A percentile compares a stretch with the other conserved stretches of the same genome.
Evolutionary conservation across 1,139 yeast genomes (phyloP).

Genomic region (Diutina scorzettiae): DNA sequence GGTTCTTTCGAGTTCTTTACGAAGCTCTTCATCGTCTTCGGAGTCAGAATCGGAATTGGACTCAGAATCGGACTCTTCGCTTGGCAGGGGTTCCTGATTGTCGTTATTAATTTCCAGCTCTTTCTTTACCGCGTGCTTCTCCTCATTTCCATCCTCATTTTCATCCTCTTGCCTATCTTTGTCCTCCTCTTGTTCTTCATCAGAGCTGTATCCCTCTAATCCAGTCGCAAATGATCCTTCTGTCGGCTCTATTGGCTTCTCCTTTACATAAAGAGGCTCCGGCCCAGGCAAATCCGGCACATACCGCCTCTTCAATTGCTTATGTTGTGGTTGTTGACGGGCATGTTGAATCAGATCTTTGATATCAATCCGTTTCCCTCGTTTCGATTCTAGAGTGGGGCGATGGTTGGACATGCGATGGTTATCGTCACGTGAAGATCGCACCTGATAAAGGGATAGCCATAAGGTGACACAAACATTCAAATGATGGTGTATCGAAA

Average conservation of each 20-base stretch:
- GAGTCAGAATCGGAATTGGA: not conserved
- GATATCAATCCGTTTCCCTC: not conserved
- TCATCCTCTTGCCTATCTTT: not conserved
- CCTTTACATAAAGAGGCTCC: not conserved
- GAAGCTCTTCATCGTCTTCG: constrained; percentile 2
- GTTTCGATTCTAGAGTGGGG: constrained; percentile 1
- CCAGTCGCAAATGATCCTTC: not conserved
- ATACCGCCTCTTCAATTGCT: not conserved
- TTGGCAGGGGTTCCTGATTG: too few species aligned
- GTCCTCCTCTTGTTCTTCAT: not conserved
- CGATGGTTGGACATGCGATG: constrained; percentile 5
- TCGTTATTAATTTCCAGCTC: too few species aligned
- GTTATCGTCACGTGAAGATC: too few species aligned
- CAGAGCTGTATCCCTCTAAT: not conserved
- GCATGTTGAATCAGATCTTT: constrained; percentile 3
- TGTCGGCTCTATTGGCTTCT: not conserved
- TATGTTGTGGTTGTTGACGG: constrained; percentile 1
- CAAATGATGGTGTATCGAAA: too few species aligned
- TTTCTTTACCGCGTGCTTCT: not conserved
- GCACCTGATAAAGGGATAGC: too few species aligned
- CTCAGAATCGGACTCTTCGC: too few species aligned
- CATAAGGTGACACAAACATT: too few species aligned
- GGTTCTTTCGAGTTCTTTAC: not conserved
- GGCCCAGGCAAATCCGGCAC: not conserved
- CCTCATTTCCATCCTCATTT: not conserved